Conservation (phyloP, 1,284 basidiomycete genomes). For the Puccinia novopanici region DNA sequence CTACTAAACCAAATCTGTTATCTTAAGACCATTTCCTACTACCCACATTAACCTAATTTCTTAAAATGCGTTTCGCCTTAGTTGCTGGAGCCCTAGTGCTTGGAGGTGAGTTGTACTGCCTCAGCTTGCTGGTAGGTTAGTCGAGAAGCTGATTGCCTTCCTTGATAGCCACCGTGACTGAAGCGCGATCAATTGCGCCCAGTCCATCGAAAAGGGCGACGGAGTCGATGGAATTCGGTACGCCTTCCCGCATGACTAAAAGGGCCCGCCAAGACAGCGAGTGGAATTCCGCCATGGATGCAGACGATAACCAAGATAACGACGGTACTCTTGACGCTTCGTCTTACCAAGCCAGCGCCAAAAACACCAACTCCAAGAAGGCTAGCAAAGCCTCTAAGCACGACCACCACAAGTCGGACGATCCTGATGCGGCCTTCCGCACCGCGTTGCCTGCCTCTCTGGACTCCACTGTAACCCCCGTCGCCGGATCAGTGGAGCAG, state of each 20-base stretch:
- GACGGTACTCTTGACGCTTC: neutral
- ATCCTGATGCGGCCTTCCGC: neutral
- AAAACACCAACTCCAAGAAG: neutral
- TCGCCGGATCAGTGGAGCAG: neutral
- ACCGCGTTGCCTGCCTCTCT: neutral
- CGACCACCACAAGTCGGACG: neutral
- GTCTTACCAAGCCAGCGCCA: neutral
- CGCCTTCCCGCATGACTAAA: neutral
- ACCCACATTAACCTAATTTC: neutral
- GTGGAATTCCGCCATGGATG: neutral
- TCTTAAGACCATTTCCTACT: neutral
- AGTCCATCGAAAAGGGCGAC: slow-evolving; percentile 19
- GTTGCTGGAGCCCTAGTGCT: slow-evolving; percentile 21
- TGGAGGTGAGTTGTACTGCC: slow-evolving; percentile 8
- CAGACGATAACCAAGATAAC: neutral
- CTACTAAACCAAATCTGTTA: neutral
- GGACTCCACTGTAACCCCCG: no score
- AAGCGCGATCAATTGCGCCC: slow-evolving; percentile 5
- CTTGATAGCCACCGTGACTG: neutral
- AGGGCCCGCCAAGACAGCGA: slow-evolving; percentile 3
- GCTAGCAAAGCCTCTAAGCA: neutral
- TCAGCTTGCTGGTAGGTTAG: no score
- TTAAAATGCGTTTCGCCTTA: slow-evolving; percentile 18
- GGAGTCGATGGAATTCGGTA: neutral
- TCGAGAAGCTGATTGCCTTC: neutral